Base-by-base conservation (phyloP, 176 grass and related monocot genomes). In the Saccharum spontaneum region DNA sequence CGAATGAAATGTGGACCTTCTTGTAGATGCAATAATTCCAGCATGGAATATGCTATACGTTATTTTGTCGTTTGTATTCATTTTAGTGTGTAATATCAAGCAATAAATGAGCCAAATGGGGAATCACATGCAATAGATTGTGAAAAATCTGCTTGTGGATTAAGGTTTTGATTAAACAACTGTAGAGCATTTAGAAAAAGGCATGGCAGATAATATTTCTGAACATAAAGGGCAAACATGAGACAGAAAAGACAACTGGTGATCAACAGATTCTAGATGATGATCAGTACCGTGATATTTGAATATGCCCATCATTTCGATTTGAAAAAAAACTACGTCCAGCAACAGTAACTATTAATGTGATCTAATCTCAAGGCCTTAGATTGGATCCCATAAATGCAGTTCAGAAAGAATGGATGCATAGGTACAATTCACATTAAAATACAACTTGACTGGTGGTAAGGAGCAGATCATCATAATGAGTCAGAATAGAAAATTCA, bases 121-220 rank as follows among this genome's bases (percentile, higher is more conserved):
- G 44, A 50, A 41, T 74, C 75, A 62, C n/a, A 74, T 28, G 37
- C 59, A 67, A 83, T 17, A 83, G 73, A 82, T 50, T 78, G 30
- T 50, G 82, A 75, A 78, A 39, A 69, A 90, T 82, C 55, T 72
- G 44, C 3, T 20, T 55, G 16, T 28, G 26, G 79, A 48, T 57
- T 10, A 44, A 18, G 14, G 48, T 48, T 78, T 48, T 68, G 48
- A 46, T 74, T 40, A 30, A 33, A 73, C 10, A 83, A 9, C 75
- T 87, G 79, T 33, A 50, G 46, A 69, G 80, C 79, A 83, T 69
- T 30, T 61, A 48, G 18, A n/a, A 20, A 67, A 90, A 34, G 54
- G 16, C 71, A 66, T 22, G 0, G 12, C 24, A 65, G 12, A 9
- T 62, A 12, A 26, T 84, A 20, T 79, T 4, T 71, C 31, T 71